Base-by-base conservation (phyloP, 1,139 yeast genomes). In the Tardiomyces blankii region DNA sequence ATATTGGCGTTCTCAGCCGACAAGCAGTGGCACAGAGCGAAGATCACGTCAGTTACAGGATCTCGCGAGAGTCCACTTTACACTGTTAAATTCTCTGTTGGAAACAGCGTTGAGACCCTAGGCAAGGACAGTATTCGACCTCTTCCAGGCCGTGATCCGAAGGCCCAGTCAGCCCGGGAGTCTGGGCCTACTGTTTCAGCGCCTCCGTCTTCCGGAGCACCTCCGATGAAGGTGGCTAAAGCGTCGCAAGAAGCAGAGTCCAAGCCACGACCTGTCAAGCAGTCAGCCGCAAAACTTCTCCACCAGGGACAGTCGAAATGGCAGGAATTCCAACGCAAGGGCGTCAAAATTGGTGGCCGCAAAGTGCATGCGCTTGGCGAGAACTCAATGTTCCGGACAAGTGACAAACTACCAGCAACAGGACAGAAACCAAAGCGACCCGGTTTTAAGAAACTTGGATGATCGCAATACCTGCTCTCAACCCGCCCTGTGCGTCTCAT, bases 271-370 rank as follows among this genome's bases (percentile, higher is more conserved):
- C 19, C 18, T n/a, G 51, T 38, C 35, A 46, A 25, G 46, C 60
- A 43, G 50, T 60, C 48, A 48, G 56, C 51, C 19, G 52, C 55
- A 13, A 48, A 54, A 41, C 45, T 53, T 7, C 50, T 62, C 23
- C 57, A 60, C 39, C 52, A 54, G 16, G 54, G 59, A 33, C 62
- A 61, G 40, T 49, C 53, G 41, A 62, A 59, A 44, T 66, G 69
- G 69, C 61, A 64, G 43, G 52, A 51, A 43, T 65, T 66, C 45
- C 54, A 57, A 19, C 57, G 58, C 27, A 58, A 59, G 44, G 56
- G 58, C 4, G 47, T 49, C 28, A 60, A 60, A 45, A 48, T 50
- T 33, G 51, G 51, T 11, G 55, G 52, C 16, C 48, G 47, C 21
- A 47, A 49, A 40, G 44, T 51, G 19, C 56, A 52, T 43, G 49